Evolutionary conservation across 371 early-diverging fungal species (phyloP).

Genomic region (Lichtheimia ornata): DNA sequence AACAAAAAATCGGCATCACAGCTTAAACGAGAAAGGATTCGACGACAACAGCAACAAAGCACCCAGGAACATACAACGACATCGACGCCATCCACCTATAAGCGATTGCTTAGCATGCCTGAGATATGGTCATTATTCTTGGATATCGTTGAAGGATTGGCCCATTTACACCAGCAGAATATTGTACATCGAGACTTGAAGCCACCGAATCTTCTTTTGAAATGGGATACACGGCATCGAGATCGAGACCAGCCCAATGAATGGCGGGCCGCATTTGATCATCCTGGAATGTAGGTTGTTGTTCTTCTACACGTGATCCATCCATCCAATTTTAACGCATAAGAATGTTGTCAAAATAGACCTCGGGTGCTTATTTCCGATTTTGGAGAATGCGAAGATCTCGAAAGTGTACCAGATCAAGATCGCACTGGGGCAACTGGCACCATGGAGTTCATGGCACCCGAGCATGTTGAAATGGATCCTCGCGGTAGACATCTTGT

Average conservation of each 20-base stretch:
- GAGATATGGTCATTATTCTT: slow-evolving; percentile 86
- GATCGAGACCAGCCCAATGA: slow-evolving; percentile 27
- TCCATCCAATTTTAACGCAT: too few species aligned
- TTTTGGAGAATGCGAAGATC: slow-evolving; percentile 95
- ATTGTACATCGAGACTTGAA: slow-evolving; percentile 93
- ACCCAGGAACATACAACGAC: not conserved
- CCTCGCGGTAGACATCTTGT: slow-evolving; percentile 61
- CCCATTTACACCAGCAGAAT: slow-evolving; percentile 78
- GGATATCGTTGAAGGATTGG: slow-evolving; percentile 86
- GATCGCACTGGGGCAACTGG: slow-evolving; percentile 94
- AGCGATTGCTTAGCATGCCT: slow-evolving; percentile 56
- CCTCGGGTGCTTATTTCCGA: slow-evolving; percentile 91
- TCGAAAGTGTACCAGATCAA: slow-evolving; percentile 52
- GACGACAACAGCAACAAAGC: slow-evolving; percentile 22
- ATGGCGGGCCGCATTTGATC: slow-evolving; percentile 22
- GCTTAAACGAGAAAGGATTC: slow-evolving; percentile 40
- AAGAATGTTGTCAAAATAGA: slow-evolving; percentile 20
- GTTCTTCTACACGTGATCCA: too few species aligned
- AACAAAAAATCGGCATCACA: slow-evolving; percentile 25
- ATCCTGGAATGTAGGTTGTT: slow-evolving; percentile 18
- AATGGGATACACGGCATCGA: slow-evolving; percentile 52
- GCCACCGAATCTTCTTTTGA: slow-evolving; percentile 87
- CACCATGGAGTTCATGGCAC: slow-evolving; percentile 95
- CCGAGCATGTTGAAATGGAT: slow-evolving; percentile 65
- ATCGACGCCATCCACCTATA: slow-evolving; percentile 1